A percentile compares a stretch with the other conserved stretches of the same genome.
Evolutionary conservation across 805 yeast species (phyloP).

Genomic region (Candida morakotiae): DNA sequence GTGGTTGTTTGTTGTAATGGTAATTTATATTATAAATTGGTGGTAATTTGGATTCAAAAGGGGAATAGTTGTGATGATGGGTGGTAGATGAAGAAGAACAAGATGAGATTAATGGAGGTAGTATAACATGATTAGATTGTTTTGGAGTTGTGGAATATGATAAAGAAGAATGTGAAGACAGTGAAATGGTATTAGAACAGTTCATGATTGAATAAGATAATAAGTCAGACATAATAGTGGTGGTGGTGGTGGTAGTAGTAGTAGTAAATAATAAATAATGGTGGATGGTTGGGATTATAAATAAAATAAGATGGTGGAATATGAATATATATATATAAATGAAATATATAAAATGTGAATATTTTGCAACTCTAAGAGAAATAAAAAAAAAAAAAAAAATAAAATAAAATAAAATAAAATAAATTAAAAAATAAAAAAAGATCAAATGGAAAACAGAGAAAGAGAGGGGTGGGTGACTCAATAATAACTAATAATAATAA

Average conservation of each 20-base stretch:
- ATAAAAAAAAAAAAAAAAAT: background rate
- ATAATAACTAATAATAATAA: background rate
- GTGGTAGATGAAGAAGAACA: background rate
- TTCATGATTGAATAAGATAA: constrained; percentile 37
- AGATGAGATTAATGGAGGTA: constrained; percentile 4
- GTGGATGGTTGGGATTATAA: background rate
- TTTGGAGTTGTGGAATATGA: constrained; percentile 2
- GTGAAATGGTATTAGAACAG: background rate
- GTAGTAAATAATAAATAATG: background rate
- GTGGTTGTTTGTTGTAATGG: background rate
- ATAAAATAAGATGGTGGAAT: background rate
- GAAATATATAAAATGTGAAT: too few relatives aligned
- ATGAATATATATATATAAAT: background rate
- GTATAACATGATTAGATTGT: background rate
- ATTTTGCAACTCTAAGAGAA: background rate
- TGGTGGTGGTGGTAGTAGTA: too few relatives aligned
- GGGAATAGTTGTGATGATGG: too few relatives aligned
- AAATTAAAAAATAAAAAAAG: background rate
- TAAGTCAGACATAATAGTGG: constrained; percentile 23
- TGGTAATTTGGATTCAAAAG: too few relatives aligned
- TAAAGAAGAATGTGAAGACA: constrained; percentile 4
- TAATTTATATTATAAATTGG: background rate
- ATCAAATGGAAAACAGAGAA: background rate
- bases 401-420: background rate
- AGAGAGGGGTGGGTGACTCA: too few relatives aligned